These are phyloP conservation scores for Puya raimondii DNA, from an alignment of 176 grass and related monocot genomes.

Conservation along the genomic window DNA sequence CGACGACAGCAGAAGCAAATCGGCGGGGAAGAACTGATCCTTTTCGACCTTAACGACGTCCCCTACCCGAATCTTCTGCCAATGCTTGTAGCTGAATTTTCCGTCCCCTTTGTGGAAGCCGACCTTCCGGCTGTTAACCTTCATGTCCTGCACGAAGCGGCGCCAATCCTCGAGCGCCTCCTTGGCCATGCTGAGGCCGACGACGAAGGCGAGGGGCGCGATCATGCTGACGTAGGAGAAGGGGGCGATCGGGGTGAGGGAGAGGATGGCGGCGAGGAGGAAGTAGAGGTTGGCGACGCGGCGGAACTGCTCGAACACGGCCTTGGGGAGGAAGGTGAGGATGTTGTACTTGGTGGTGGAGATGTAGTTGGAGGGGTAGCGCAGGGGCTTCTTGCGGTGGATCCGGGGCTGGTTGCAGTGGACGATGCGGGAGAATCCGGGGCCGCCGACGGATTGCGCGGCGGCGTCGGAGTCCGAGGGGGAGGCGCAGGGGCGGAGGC, in stretches of 20 bases:
- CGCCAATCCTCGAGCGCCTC: conserved; percentile 96
- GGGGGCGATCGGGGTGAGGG: conserved; percentile 73
- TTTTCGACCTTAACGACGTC: conserved; percentile 92
- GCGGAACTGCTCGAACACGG: conserved; percentile 96
- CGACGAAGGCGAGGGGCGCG: conserved; percentile 66
- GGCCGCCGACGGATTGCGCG: conserved; percentile 37
- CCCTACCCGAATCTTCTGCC: conserved; percentile 72
- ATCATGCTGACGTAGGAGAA: conserved; percentile 89
- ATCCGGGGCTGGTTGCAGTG: conserved; percentile 65
- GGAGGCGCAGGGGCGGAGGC: conserved; percentile 24
- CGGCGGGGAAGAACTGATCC: conserved; percentile 97
- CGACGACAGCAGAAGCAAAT: conserved; percentile 63
- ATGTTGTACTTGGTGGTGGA: conserved; percentile 97
- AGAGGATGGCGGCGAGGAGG: conserved; percentile 83
- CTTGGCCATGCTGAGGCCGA: conserved; percentile 84
- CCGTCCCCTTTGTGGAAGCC: conserved; percentile 46
- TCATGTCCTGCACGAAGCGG: conserved; percentile 92
- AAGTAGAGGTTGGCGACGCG: conserved; percentile 96
- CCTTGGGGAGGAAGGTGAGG: conserved; percentile 90
- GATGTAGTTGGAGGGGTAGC: conserved; percentile 80
- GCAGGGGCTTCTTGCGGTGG: conserved; percentile 59
- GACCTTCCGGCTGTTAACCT: conserved; percentile 93
- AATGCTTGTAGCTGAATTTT: conserved; percentile 47
- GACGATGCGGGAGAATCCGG: conserved; percentile 73
- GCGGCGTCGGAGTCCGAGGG: neutral